A percentile compares a stretch with the other conserved stretches of the same genome.
Conservation (phyloP, 148 eudicot genomes). For the Heliamphora exappendiculata region DNA sequence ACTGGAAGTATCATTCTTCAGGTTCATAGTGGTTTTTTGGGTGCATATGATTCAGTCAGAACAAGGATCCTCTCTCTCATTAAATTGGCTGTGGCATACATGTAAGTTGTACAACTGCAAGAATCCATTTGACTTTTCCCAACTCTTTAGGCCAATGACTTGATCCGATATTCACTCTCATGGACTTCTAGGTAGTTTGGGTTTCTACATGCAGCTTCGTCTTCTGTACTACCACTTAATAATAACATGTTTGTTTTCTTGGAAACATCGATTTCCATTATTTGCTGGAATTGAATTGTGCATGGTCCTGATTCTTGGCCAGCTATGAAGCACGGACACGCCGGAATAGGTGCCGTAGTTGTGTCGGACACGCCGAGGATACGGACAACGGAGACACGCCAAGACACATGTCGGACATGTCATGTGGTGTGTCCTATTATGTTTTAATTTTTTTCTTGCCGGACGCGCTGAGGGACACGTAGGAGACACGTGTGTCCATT, state of each 20-base stretch:
- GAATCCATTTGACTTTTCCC: neutral
- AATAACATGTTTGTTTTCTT: neutral
- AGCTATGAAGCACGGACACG: no score
- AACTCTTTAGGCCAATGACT: neutral
- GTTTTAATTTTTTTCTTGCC: no score
- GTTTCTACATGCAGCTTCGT: neutral
- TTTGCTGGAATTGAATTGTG: neutral
- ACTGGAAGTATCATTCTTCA: slow-evolving; percentile 23
- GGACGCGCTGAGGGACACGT: no score
- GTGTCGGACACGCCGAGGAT: no score
- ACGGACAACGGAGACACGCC: no score
- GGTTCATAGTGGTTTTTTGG: slow-evolving; percentile 92
- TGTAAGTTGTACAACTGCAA: slow-evolving; percentile 32
- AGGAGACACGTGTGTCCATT: no score
- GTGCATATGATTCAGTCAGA: slow-evolving; percentile 95
- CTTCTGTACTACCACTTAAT: neutral
- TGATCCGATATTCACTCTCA: neutral
- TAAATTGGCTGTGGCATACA: slow-evolving; percentile 54
- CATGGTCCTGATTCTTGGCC: neutral
- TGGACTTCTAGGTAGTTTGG: neutral
- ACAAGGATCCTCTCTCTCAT: slow-evolving; percentile 71
- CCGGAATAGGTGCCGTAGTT: no score
- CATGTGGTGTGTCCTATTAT: no score
- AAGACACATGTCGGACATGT: no score
- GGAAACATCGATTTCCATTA: neutral